Evolutionary conservation across 768 basidiomycete species (phyloP), one percentile per base, ranked within the genome.

Genomic region (Leccinum fibrillosum): DNA sequence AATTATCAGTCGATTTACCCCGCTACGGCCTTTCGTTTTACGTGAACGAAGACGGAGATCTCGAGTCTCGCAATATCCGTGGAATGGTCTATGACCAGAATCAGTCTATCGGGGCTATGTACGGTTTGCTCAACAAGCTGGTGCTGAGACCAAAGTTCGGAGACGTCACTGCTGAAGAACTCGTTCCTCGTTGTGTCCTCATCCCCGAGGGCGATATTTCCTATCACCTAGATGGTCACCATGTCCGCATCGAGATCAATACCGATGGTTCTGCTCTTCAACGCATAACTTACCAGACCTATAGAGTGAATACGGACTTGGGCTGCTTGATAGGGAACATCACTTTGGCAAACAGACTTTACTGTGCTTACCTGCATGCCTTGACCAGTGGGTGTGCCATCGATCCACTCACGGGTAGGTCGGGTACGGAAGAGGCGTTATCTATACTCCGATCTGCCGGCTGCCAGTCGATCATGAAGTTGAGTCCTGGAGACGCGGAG

Each of bases 371-470:
- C 52, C 69, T 83, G 15, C 82, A 83, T 47, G 77, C 78, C 17
- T 56, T 80, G 3, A 81, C 75, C 2, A 76, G 76, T n/a, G 72
- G 76, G 47, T 73, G 73, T 49, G 64, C 77, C 15, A 68, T 72
- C 11, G 81, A 83, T 64, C 77, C 78, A 3, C 67, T 83, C 19
- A 79, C 76, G 1, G 61, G 63, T 17, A 74, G 75, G 8, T 77
- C 76, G 0, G 82, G 82, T 4, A 75, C 75, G 1, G 75, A 79
- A 42, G 74, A 81, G 49, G 80, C 80, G 1, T 62, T 82, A 19
- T 61, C 69, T 50, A 64, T 75, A 47, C 65, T 83, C 25, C 58
- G 58, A 11, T 78, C 77, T 0, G 74, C 77, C 6, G 58, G 68
- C 9, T 75, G 67, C 37, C 66, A 59, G 32, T 80, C 82, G 0